These are phyloP conservation scores for Mesembryanthemum crystallinum DNA, from an alignment of 148 eudicot species.

Conservation along the genomic window DNA sequence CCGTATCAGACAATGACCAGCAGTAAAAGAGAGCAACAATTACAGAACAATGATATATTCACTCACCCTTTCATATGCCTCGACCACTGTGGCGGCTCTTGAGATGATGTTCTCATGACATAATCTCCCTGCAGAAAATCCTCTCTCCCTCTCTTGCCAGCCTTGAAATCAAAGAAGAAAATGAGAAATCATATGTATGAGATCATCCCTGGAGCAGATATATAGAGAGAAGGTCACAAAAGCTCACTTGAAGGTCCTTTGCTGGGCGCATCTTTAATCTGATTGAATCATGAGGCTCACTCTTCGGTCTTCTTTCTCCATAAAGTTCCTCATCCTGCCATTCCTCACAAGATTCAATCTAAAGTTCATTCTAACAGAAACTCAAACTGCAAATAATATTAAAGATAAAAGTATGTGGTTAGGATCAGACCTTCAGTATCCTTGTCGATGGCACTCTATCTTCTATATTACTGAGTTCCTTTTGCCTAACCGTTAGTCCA, in stretches of 20 bases:
- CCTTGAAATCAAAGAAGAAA: conserved; percentile 39
- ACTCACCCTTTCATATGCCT: conserved; percentile 62
- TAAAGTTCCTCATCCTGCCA: conserved; percentile 47
- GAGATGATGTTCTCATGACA: conserved; percentile 31
- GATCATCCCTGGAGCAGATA: neutral
- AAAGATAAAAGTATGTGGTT: neutral
- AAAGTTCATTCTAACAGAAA: conserved; percentile 5
- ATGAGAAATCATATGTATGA: conserved; percentile 14
- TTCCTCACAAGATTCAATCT: conserved; percentile 18
- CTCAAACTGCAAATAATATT: neutral
- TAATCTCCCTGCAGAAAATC: conserved; percentile 38
- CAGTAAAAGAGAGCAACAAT: neutral
- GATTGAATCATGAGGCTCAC: conserved; percentile 36
- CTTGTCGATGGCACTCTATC: conserved; percentile 40
- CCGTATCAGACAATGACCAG: too few relatives aligned
- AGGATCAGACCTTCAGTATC: conserved; percentile 43
- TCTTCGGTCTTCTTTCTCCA: conserved; percentile 38
- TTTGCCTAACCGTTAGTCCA: conserved; percentile 30
- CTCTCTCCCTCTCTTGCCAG: conserved; percentile 50
- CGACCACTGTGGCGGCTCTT: conserved; percentile 35
- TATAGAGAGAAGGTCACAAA: neutral
- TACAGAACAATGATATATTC: neutral
- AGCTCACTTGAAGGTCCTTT: conserved; percentile 52
- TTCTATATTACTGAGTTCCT: conserved; percentile 26
- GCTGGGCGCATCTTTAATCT: conserved; percentile 32